phyloP scores from a whole-genome alignment of 1,284 basidiomycete species.

The Melampsora medusae region DNA sequence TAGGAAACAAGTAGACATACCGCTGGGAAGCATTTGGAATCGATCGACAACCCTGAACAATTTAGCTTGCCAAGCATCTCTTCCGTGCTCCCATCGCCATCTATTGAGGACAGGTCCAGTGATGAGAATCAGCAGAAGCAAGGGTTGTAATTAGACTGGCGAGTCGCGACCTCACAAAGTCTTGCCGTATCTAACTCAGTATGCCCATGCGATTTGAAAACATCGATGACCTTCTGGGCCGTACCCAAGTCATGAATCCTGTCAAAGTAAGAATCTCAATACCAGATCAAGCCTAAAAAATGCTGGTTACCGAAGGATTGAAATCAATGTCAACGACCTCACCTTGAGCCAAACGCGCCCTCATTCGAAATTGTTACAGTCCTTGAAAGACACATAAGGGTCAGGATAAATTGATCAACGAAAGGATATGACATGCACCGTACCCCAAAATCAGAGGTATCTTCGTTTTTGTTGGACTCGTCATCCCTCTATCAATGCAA shows the following conservation, averaged over 20 bases:
- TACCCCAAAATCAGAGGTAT: constrained; percentile 13
- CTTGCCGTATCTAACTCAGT: constrained; percentile 51
- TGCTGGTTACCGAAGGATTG: background rate
- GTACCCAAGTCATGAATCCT: constrained; percentile 1
- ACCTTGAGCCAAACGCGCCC: constrained; percentile 4
- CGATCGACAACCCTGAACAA: constrained; percentile 3
- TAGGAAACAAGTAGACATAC: background rate
- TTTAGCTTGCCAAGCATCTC: constrained; percentile 8
- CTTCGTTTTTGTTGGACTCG: background rate
- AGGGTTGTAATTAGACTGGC: no score
- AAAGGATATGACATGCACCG: background rate
- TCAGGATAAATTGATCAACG: background rate
- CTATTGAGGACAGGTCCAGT: background rate
- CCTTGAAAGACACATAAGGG: background rate
- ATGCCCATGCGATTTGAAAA: constrained; percentile 49
- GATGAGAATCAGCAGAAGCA: no score
- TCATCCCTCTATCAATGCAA: no score
- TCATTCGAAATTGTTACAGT: background rate
- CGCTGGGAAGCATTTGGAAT: constrained; percentile 18
- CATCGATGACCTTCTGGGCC: constrained; percentile 48
- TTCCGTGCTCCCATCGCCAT: constrained; percentile 6
- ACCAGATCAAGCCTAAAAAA: no score
- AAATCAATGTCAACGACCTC: background rate
- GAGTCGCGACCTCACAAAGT: constrained; percentile 46
- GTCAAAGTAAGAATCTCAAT: background rate